These are phyloP conservation scores for Macadamia tetraphylla DNA, from an alignment of 164 flowering plant species.

Conservation along the genomic window DNA sequence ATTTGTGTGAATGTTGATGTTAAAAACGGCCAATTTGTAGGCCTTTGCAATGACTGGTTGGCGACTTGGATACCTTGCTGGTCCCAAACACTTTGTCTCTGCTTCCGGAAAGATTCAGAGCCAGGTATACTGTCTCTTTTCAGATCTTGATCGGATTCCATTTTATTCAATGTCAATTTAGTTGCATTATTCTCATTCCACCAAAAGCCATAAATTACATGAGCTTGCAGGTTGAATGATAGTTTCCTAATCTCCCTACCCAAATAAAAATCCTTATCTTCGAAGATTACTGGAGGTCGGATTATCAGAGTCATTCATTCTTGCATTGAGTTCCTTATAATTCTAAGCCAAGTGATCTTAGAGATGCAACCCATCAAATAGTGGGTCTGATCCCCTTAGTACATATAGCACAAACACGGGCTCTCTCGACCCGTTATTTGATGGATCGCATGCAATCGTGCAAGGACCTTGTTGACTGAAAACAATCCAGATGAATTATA, in stretches of 20 bases:
- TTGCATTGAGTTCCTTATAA: neutral
- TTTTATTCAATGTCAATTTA: neutral
- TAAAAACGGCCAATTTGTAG: constrained; percentile 25
- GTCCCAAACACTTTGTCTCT: constrained; percentile 79
- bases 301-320: neutral
- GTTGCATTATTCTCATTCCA: no score
- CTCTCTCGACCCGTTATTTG: neutral
- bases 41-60: constrained; percentile 99
- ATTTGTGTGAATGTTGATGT: neutral
- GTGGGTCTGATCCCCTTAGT: neutral
- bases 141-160: neutral
- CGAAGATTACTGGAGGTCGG: neutral
- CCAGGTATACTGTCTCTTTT: constrained; percentile 48
- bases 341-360: neutral
- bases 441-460: neutral
- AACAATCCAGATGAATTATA: neutral
- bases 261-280: no score
- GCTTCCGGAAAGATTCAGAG: constrained; percentile 91
- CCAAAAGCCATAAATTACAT: no score
- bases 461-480: neutral
- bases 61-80: constrained; percentile 98
- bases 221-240: no score
- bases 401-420: neutral
- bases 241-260: no score
- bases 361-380: neutral